Base-by-base conservation (phyloP, 495 filamentous ascomycete genomes). In the Trichoderma asperelloides region DNA sequence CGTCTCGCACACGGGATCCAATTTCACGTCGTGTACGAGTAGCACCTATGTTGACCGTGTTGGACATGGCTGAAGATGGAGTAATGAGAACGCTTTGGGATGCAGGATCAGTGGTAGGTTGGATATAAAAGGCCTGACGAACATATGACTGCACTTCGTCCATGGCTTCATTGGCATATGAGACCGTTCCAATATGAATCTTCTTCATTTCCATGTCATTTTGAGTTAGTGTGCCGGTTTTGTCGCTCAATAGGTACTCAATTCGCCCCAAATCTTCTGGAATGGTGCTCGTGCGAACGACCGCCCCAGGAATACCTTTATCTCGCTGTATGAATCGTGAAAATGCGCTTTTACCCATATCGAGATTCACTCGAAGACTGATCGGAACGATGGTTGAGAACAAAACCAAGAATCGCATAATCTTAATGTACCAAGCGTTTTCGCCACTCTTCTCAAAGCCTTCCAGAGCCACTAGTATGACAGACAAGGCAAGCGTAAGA, bases 181-280 rank as follows among this genome's bases (percentile, higher is more conserved):
- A 97, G 3, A 98, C 96, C 25, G 95, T 98, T 1, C 96, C 96
- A 68, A 99, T 92, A 71, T 98, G 96, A 33, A 98, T 93, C 77
- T 98, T 99, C 73, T 93, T 96, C 82, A 99, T 85, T 76, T 97
- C 95, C 94, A 98, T 98, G 71, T 97, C 91, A 74, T 99, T 99
- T 72, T 97, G 93, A 13, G 95, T 99, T 66, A 99, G 77, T 13
- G 95, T 99, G 11, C 95, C 95, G 11, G 95, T 99, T 77, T 99
- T 99, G 76, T 99, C 95, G 68, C 91, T 97, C 16, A 99, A 83
- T 13, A 99, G 82, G 72, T 98, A 99, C 77, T 99, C 95, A 51
- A 99, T 94, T 49, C 95, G 84, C 18, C 95, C 95, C 16, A 99
- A 80, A 74, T 99, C 95, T 75, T 99, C 95, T 0, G 95, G 95